A percentile compares a stretch with the other conserved stretches of the same genome.
phyloP scores from a whole-genome alignment of 2,329 filamentous ascomycete species.

The Alternaria conjuncta region DNA sequence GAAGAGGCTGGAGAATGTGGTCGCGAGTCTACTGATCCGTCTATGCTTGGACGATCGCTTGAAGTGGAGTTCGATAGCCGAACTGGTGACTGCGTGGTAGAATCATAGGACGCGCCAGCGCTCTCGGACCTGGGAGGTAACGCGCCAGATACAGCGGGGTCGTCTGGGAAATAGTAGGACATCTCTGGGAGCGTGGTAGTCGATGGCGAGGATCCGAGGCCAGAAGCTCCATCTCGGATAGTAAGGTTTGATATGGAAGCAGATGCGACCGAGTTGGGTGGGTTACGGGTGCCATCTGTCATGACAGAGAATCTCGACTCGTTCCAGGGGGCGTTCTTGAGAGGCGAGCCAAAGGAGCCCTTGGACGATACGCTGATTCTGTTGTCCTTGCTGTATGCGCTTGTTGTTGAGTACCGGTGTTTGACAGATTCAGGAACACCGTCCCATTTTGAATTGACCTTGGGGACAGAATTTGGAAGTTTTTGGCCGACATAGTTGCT shows the following conservation, averaged over 20 bases:
- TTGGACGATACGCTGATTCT: conserved; percentile 26
- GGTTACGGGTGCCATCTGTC: conserved; percentile 33
- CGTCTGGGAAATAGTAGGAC: conserved; percentile 36
- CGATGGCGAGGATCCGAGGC: conserved; percentile 24
- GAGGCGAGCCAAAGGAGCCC: conserved; percentile 14
- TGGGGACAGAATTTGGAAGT: conserved; percentile 57
- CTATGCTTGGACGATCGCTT: conserved; percentile 9
- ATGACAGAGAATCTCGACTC: conserved; percentile 31
- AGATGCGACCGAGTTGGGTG: conserved; percentile 40
- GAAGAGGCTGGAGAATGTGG: conserved; percentile 32
- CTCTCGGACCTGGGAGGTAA: conserved; percentile 10
- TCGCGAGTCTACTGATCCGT: conserved; percentile 14
- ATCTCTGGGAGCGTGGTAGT: conserved; percentile 33
- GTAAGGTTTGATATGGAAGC: conserved; percentile 19
- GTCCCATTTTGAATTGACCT: conserved; percentile 63
- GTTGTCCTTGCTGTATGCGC: conserved; percentile 21
- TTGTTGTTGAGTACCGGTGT: conserved; percentile 20
- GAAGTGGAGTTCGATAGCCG: conserved; percentile 7
- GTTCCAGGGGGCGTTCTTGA: conserved; percentile 14
- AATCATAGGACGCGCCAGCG: neutral
- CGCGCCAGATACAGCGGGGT: conserved; percentile 21
- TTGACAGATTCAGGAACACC: conserved; percentile 55
- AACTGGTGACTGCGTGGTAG: conserved; percentile 9
- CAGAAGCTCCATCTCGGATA: conserved; percentile 8
- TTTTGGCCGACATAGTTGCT: conserved; percentile 48